Evolutionary conservation across 176 grass and related monocot genomes (phyloP).

Genomic region (Triticum urartu): DNA sequence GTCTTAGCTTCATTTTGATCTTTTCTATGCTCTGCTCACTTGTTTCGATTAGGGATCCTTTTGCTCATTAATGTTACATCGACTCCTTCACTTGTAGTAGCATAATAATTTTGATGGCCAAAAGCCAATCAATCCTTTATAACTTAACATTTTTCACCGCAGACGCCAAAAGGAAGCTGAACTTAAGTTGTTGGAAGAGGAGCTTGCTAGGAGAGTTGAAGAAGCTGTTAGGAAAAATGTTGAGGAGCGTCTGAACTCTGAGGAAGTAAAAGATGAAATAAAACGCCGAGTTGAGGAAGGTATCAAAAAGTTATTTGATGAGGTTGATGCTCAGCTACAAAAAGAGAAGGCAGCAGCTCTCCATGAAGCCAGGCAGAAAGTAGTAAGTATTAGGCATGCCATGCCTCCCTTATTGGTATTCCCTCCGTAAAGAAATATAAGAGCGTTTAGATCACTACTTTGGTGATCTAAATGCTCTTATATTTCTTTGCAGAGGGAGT

Average conservation of each 20-base stretch:
- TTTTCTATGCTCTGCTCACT: neutral
- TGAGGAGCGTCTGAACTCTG: slow-evolving; percentile 71
- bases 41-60: neutral
- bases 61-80: neutral
- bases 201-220: slow-evolving; percentile 81
- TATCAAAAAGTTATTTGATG: slow-evolving; percentile 76
- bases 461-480: too few species aligned
- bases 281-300: slow-evolving; percentile 78
- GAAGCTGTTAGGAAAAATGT: slow-evolving; percentile 85
- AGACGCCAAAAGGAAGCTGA: slow-evolving; percentile 93
- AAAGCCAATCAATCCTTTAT: neutral
- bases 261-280: slow-evolving; percentile 72
- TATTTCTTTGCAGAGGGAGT: neutral
- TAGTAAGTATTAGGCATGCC: slow-evolving; percentile 39
- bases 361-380: slow-evolving; percentile 71
- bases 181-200: slow-evolving; percentile 88
- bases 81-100: neutral
- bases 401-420: neutral
- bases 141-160: slow-evolving; percentile 12
- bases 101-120: neutral
- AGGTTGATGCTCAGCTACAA: slow-evolving; percentile 76
- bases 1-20: neutral
- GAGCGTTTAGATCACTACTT: too few species aligned
- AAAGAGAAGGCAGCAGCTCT: slow-evolving; percentile 85
- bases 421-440: too few species aligned